Percentiles rank a stretch among this genome's conserved stretches.
These are phyloP conservation scores for Ziziphus jujuba DNA, from an alignment of 306 rosid species.

Conservation along the genomic window DNA sequence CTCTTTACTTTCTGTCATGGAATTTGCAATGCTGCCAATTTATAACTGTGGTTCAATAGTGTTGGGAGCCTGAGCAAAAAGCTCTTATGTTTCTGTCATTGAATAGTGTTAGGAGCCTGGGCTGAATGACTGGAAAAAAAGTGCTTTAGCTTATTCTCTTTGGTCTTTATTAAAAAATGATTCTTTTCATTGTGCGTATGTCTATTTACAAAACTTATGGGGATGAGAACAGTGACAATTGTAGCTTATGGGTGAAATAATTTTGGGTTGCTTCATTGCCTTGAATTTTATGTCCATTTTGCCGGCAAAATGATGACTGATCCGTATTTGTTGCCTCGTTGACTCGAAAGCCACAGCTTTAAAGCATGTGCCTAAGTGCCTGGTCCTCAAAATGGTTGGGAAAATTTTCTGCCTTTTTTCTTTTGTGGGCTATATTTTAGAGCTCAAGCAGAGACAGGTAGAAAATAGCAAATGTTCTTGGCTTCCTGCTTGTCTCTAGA, in stretches of 20 bases:
- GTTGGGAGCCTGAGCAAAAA: too few relatives aligned
- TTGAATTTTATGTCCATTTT: neutral
- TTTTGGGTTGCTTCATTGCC: neutral
- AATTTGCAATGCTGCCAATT: too few relatives aligned
- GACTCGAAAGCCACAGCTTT: constrained; percentile 5
- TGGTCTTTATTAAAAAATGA: too few relatives aligned
- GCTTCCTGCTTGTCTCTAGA: too few relatives aligned
- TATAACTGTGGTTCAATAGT: too few relatives aligned
- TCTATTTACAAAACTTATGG: too few relatives aligned
- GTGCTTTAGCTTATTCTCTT: too few relatives aligned
- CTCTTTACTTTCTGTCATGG: too few relatives aligned
- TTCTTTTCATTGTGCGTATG: too few relatives aligned
- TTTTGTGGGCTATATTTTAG: neutral
- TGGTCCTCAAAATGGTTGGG: constrained; percentile 4
- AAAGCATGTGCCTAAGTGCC: constrained; percentile 12
- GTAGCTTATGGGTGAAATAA: neutral
- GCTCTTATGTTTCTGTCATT: too few relatives aligned
- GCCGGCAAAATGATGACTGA: constrained; percentile 17
- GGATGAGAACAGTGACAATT: neutral
- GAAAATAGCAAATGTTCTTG: neutral
- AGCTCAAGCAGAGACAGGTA: neutral
- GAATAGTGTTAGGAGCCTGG: too few relatives aligned
- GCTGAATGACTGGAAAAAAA: too few relatives aligned
- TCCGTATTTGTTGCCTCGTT: constrained; percentile 3
- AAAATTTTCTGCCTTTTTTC: neutral